phyloP scores from a whole-genome alignment of 371 early-diverging fungal genomes.

The Mortierella sp. region DNA sequence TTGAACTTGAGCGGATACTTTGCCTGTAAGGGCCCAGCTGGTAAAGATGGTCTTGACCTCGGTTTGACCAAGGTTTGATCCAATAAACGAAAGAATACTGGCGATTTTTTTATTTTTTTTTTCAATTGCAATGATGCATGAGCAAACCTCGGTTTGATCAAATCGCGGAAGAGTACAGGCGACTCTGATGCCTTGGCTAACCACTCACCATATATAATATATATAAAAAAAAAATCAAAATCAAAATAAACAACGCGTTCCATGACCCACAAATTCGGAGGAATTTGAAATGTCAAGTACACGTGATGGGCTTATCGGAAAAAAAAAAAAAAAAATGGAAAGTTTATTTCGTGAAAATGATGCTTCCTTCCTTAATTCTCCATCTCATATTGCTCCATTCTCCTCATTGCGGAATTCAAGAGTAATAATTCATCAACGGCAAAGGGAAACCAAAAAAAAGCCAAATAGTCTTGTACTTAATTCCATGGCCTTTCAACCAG shows the following conservation, averaged over 20 bases:
- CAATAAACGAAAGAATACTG: background rate
- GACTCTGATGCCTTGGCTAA: too few relatives aligned
- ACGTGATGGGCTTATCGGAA: too few relatives aligned
- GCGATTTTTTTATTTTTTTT: background rate
- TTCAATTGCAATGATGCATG: background rate
- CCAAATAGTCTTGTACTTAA: background rate
- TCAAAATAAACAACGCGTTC: too few relatives aligned
- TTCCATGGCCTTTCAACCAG: constrained; percentile 44
- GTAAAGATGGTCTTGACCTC: background rate
- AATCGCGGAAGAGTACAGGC: too few relatives aligned
- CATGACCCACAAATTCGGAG: too few relatives aligned
- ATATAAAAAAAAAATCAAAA: too few relatives aligned
- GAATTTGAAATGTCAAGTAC: too few relatives aligned
- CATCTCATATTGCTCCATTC: background rate
- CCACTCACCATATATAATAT: too few relatives aligned
- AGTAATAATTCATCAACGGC: background rate
- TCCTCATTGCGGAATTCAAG: too few relatives aligned
- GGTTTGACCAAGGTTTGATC: background rate
- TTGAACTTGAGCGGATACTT: constrained; percentile 1
- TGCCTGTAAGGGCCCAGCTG: background rate
- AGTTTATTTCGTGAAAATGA: background rate
- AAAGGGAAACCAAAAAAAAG: background rate
- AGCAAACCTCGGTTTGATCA: too few relatives aligned
- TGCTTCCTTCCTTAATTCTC: background rate
- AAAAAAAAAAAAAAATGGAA: too few relatives aligned